Conservation (phyloP, 1,284 basidiomycete genomes). For the Ustilago esculenta region DNA sequence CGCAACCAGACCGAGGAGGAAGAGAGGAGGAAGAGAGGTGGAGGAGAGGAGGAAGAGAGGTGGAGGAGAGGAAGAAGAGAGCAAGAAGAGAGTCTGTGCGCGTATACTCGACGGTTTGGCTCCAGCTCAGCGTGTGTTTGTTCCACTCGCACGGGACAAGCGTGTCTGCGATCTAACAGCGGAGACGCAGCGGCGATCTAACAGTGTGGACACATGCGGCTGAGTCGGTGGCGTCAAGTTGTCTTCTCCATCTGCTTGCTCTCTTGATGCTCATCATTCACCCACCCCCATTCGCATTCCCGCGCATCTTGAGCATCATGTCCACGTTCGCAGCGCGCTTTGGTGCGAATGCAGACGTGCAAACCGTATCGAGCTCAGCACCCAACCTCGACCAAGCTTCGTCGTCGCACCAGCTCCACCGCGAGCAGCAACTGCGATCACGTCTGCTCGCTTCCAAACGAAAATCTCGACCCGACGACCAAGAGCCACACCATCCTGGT, state of each 20-base stretch:
- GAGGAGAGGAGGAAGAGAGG: neutral
- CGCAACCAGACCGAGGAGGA: no score
- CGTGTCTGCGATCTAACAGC: no score
- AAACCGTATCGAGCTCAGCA: neutral
- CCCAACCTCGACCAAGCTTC: neutral
- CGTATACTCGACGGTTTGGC: constrained; percentile 1
- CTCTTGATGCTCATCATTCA: constrained; percentile 1
- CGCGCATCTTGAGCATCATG: constrained; percentile 11
- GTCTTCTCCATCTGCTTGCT: neutral
- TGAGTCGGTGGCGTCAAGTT: no score
- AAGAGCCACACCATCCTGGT: no score
- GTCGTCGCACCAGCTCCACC: constrained; percentile 5
- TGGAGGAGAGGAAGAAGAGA: neutral
- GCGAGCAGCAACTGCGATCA: constrained; percentile 34
- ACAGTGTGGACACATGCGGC: no score
- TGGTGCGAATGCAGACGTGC: neutral
- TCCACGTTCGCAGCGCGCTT: constrained; percentile 29
- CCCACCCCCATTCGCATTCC: neutral
- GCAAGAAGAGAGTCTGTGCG: constrained; percentile 24
- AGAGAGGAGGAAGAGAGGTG: no score
- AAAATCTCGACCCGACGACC: constrained; percentile 1
- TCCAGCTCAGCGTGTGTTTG: constrained; percentile 34
- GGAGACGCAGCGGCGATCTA: no score
- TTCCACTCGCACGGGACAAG: constrained; percentile 45
- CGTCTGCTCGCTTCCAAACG: constrained; percentile 33